Conservation (phyloP, 306 rosid genomes). For the Clitoria ternatea region DNA sequence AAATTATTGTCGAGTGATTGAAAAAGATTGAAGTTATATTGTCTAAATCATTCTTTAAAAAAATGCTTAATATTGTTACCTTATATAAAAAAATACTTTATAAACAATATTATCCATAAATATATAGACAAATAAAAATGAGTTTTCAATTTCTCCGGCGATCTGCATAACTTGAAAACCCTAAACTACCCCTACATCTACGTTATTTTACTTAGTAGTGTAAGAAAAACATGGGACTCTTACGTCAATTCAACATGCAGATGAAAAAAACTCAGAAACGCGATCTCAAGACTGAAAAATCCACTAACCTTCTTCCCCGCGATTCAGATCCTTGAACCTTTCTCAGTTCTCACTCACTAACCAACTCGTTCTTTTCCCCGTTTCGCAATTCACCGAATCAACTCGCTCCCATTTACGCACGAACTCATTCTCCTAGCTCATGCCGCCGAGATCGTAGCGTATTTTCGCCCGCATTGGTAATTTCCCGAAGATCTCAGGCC, state of each 20-base stretch:
- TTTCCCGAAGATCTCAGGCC: slow-evolving; percentile 30
- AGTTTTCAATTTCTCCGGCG: slow-evolving; percentile 14
- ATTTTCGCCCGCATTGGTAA: slow-evolving; percentile 17
- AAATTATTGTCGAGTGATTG: too few relatives aligned
- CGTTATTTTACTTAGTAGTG: background rate
- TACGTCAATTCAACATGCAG: background rate
- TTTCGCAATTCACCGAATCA: slow-evolving; percentile 35
- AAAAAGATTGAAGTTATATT: too few relatives aligned
- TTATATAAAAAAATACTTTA: background rate
- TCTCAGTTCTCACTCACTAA: too few relatives aligned
- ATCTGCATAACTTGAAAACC: background rate
- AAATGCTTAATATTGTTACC: too few relatives aligned
- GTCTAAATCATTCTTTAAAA: background rate
- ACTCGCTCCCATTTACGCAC: slow-evolving; percentile 28
- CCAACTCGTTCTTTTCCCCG: background rate
- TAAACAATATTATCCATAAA: background rate
- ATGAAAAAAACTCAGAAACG: background rate
- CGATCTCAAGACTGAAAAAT: slow-evolving; percentile 23
- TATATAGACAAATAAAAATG: background rate
- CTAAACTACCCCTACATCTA: background rate
- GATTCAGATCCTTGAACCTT: slow-evolving; percentile 28
- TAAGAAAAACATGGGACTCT: background rate
- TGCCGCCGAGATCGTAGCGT: slow-evolving; percentile 19
- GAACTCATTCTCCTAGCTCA: slow-evolving; percentile 18
- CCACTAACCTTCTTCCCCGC: slow-evolving; percentile 1